Conservation (phyloP, 805 yeast species). For the Candida suzukii region DNA sequence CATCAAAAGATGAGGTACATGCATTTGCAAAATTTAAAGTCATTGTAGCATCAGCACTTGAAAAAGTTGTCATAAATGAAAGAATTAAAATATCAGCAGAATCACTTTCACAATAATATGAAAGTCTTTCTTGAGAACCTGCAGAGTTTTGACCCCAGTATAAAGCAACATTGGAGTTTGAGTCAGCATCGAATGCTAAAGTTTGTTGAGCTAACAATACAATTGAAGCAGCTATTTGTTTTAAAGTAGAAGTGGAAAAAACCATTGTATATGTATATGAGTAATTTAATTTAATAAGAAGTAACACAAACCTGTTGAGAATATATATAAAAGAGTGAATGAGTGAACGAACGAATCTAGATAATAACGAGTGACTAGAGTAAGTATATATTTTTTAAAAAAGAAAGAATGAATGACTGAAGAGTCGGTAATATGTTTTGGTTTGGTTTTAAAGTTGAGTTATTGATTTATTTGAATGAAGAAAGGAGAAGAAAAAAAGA, state of each 20-base stretch:
- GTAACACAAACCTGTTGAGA: no score
- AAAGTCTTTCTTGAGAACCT: constrained; percentile 43
- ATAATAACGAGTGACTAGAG: constrained; percentile 2
- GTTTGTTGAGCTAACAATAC: constrained; percentile 4
- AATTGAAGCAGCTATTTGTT: not conserved
- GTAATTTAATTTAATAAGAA: not conserved
- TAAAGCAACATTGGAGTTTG: constrained; percentile 58
- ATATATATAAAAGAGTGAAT: no score
- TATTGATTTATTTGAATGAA: not conserved
- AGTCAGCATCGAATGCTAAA: constrained; percentile 23
- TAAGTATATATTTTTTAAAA: not conserved
- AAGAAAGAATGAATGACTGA: not conserved
- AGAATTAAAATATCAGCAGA: constrained; percentile 66
- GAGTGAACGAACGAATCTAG: not conserved
- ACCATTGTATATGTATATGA: not conserved
- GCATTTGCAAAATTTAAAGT: constrained; percentile 52
- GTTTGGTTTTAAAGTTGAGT: not conserved
- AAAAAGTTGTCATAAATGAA: constrained; percentile 63
- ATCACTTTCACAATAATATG: constrained; percentile 58
- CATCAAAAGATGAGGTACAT: constrained; percentile 31
- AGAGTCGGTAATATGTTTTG: not conserved
- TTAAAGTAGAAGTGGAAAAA: constrained; percentile 3
- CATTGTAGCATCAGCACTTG: constrained; percentile 31
- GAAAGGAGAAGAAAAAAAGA: not conserved
- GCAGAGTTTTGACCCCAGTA: constrained; percentile 89